A percentile compares a stretch with the other conserved stretches of the same genome.
Evolutionary conservation across 2,329 filamentous ascomycete species (phyloP).

Genomic region (Cercospora canescens): DNA sequence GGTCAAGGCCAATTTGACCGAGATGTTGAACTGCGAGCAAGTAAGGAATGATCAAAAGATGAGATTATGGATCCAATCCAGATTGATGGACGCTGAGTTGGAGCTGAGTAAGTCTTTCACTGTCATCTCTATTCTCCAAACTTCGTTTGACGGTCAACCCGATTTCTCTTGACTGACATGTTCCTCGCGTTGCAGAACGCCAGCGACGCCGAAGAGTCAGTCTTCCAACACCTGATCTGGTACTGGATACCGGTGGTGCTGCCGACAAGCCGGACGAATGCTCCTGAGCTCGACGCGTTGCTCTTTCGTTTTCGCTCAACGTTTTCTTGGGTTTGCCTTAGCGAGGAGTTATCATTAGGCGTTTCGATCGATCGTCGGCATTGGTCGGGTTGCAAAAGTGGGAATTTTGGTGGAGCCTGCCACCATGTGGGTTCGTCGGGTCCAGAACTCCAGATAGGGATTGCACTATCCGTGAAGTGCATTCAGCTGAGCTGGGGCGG

Average conservation of each 20-base stretch:
- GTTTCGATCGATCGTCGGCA: not conserved
- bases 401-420: not conserved
- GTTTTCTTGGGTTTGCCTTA: not conserved
- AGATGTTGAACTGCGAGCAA: constrained; percentile 54
- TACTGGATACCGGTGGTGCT: not conserved
- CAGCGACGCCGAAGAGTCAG: constrained; percentile 32
- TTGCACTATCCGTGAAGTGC: not conserved
- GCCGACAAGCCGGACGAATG: not conserved
- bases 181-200: constrained; percentile 16
- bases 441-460: not conserved
- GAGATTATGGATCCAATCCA: constrained; percentile 53
- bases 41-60: constrained; percentile 49
- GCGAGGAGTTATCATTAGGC: not conserved
- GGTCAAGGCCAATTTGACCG: constrained; percentile 56
- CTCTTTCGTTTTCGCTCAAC: not conserved
- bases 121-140: not conserved
- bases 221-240: constrained; percentile 14
- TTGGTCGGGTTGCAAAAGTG: not conserved
- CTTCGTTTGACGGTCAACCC: too few relatives aligned
- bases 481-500: not conserved
- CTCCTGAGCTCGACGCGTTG: not conserved
- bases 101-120: constrained; percentile 42
- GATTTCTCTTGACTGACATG: not conserved
- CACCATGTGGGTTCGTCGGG: not conserved
- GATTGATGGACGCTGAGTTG: constrained; percentile 55